Conservation (phyloP, 331 rosid genomes). For the Stylosanthes scabra region DNA sequence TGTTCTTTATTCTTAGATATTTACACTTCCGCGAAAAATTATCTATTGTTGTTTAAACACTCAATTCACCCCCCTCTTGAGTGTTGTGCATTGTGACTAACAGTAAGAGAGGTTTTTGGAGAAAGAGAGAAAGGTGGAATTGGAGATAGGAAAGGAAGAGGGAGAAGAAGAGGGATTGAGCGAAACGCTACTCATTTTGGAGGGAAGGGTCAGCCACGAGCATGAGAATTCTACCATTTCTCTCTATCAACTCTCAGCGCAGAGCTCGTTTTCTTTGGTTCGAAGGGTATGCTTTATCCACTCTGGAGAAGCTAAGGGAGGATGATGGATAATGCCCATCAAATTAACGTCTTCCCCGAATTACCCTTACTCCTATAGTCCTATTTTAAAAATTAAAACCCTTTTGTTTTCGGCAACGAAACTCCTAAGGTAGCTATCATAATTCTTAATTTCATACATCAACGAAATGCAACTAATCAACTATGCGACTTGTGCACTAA, state of each 20-base stretch:
- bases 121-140: constrained; percentile 62
- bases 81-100: too few species aligned
- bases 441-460: too few species aligned
- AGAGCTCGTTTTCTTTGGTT: background rate
- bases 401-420: too few species aligned
- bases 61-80: too few species aligned
- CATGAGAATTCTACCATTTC: constrained; percentile 70
- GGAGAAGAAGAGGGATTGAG: constrained; percentile 49
- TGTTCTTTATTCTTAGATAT: too few species aligned
- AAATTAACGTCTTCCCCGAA: background rate
- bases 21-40: too few species aligned
- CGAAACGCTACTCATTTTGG: constrained; percentile 64
- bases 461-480: too few species aligned
- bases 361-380: background rate
- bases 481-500: too few species aligned
- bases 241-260: background rate
- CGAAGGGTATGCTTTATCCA: constrained; percentile 13
- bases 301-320: background rate
- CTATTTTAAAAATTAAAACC: too few species aligned
- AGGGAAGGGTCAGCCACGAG: constrained; percentile 72
- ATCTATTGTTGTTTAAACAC: too few species aligned
- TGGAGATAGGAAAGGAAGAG: constrained; percentile 34
- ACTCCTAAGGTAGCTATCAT: too few species aligned
- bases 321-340: background rate
- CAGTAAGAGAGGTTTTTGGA: constrained; percentile 59